phyloP scores from a whole-genome alignment of 129 eudicot genomes.

The carrot (Daucus carota) region DNA sequence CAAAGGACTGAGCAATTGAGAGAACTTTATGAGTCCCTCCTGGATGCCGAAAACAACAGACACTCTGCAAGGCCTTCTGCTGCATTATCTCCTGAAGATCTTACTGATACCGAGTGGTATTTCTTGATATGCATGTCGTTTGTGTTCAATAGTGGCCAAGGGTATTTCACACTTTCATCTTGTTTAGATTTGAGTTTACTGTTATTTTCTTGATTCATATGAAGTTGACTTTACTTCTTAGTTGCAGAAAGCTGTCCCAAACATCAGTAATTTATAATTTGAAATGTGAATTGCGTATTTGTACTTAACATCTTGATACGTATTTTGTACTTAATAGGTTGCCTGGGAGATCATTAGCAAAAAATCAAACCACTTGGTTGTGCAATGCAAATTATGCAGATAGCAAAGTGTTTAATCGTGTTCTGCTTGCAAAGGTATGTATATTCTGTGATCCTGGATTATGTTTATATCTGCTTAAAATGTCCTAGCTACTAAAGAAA shows the following conservation, averaged over 20 bases:
- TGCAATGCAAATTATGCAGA: conserved; percentile 63
- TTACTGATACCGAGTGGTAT: conserved; percentile 76
- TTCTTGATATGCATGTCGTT: conserved; percentile 95
- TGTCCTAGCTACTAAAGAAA: conserved; percentile 1
- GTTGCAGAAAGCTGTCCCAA: not conserved
- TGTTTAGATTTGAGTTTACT: not conserved
- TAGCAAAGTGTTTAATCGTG: conserved; percentile 53
- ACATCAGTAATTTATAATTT: not conserved
- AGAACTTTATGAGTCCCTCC: conserved; percentile 66
- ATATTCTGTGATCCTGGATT: conserved; percentile 17
- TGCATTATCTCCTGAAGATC: conserved; percentile 89
- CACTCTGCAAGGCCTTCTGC: conserved; percentile 58
- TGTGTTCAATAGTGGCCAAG: conserved; percentile 46
- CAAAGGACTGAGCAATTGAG: conserved; percentile 73
- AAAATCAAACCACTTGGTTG: conserved; percentile 51
- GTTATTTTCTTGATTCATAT: not conserved
- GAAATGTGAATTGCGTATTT: not conserved
- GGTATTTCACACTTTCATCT: conserved; percentile 28
- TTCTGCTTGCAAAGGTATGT: conserved; percentile 79
- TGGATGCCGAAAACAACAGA: conserved; percentile 37
- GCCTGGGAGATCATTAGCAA: conserved; percentile 65
- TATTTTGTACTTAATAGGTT: conserved; percentile 29
- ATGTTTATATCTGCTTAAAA: not conserved
- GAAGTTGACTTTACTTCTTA: not conserved
- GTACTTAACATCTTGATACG: too few relatives aligned